Evolutionary conservation across 768 basidiomycete genomes (phyloP).

Genomic region (Tephrocybe sp.): DNA sequence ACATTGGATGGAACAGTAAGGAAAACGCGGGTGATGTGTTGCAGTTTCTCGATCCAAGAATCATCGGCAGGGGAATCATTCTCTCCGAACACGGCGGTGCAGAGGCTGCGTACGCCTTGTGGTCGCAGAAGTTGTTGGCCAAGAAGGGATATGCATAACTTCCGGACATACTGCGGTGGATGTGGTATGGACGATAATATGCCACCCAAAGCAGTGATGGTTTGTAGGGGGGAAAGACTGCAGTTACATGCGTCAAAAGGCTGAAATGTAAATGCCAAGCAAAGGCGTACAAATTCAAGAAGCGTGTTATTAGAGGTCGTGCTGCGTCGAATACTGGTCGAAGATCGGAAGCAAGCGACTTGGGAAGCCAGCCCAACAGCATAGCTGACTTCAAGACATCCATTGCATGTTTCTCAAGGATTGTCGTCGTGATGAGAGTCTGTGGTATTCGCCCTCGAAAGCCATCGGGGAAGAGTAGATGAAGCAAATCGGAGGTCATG

Average conservation of each 20-base stretch:
- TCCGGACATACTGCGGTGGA: slow-evolving; percentile 52
- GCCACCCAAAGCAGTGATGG: slow-evolving; percentile 62
- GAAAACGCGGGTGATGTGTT: slow-evolving; percentile 68
- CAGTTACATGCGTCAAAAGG: slow-evolving; percentile 17
- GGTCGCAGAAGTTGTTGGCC: slow-evolving; percentile 70
- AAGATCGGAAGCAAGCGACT: slow-evolving; percentile 37
- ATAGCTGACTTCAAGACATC: slow-evolving; percentile 64
- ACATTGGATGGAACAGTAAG: slow-evolving; percentile 59
- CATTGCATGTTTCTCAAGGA: slow-evolving; percentile 53
- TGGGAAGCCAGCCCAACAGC: slow-evolving; percentile 74
- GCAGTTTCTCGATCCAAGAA: slow-evolving; percentile 65
- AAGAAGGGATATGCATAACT: slow-evolving; percentile 60
- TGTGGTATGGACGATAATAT: slow-evolving; percentile 49
- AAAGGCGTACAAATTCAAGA: slow-evolving; percentile 60
- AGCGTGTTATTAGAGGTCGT: slow-evolving; percentile 51
- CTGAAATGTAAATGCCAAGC: slow-evolving; percentile 16
- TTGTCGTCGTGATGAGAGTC: slow-evolving; percentile 60
- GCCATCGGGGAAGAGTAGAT: slow-evolving; percentile 55
- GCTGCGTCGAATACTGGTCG: slow-evolving; percentile 44
- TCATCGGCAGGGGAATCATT: slow-evolving; percentile 50
- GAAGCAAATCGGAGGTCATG: slow-evolving; percentile 44
- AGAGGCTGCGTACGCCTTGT: slow-evolving; percentile 69
- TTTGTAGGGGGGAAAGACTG: slow-evolving; percentile 65
- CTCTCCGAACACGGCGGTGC: slow-evolving; percentile 68
- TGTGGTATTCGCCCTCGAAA: slow-evolving; percentile 46